These are phyloP conservation scores for Ocimum tenuiflorum DNA, from an alignment of 257 asterid species.

Conservation along the genomic window DNA sequence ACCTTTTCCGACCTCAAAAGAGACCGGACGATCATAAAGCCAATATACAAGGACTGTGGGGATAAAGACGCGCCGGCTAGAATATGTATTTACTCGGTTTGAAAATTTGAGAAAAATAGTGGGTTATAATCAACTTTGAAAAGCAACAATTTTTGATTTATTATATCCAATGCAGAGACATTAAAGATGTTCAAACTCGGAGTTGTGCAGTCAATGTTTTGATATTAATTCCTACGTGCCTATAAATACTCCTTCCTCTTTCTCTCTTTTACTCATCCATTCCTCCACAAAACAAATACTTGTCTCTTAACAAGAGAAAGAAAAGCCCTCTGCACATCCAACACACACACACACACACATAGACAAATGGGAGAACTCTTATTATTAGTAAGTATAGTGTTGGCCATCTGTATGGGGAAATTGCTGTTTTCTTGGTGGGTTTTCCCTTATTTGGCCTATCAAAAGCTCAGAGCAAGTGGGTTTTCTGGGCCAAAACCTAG, in stretches of 20 bases:
- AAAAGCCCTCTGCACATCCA: no score
- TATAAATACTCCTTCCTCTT: constrained; percentile 13
- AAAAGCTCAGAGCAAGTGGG: constrained; percentile 60
- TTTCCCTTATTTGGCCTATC: constrained; percentile 37
- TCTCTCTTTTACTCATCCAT: not conserved
- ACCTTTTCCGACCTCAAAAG: no score
- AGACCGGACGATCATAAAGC: no score
- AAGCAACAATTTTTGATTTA: no score
- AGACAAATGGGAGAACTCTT: constrained; percentile 19
- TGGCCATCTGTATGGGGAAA: constrained; percentile 20
- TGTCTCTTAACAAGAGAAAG: no score
- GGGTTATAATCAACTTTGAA: not conserved
- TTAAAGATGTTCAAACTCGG: constrained; percentile 22
- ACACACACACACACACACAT: not conserved
- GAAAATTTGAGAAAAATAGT: not conserved
- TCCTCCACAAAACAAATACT: not conserved
- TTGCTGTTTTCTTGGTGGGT: constrained; percentile 48
- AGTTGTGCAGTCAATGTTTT: not conserved
- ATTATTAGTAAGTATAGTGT: not conserved
- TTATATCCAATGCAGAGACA: no score
- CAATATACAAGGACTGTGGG: no score
- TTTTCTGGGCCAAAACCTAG: constrained; percentile 69
- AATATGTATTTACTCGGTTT: not conserved
- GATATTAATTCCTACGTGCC: not conserved
- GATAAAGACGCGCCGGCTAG: not conserved